Base-by-base conservation (phyloP, 768 basidiomycete genomes). In the Amanita molliuscula region DNA sequence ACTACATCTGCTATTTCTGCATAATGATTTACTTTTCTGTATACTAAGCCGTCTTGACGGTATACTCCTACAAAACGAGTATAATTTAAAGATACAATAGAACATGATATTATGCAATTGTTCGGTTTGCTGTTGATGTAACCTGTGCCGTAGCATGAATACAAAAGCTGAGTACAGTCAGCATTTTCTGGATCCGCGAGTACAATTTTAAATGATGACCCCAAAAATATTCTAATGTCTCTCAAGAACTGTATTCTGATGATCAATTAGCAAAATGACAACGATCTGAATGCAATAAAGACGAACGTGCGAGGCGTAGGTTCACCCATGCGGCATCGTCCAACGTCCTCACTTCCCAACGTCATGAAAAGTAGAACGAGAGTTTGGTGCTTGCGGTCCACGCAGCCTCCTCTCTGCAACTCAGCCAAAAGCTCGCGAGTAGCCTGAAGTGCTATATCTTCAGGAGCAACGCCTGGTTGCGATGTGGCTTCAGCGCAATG, bases 301-400 rank as follows among this genome's bases (percentile, higher is more conserved):
- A 40, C 88, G 65, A 53, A 88, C 88, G 88, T 89, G 63, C 88
- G 76, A 13, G 78, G 66, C 9, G 88, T 91, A 15, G 91, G 81
- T 57, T 86, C 82, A 3, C 85, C 81, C 80, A 98, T 86, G 51
- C 79, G 72, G 68, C 88, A 91, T 53, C 87, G 79, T 0, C 92
- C 90, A 0, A 98, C 92, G 62, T 99, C 96, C 61, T 98, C 96
- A 53, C 90, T 94, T 7, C 96, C 96, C n/a, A 98, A 71, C 3
- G 88, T 84, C 90, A 99, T 94, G 73, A 91, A 76, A 31, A 95
- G 65, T 35, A 95, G 70, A 3, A 94, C 84, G 7, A 98, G 69
- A 42, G 73, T 76, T 65, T 99, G 96, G 61, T 94, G 92, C 55
- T 84, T 81, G 40, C 83, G 75, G 63, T 98, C 96, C 2, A 97